Conservation (phyloP, 2,329 filamentous ascomycete species). For the Sporothrix curviconia region DNA sequence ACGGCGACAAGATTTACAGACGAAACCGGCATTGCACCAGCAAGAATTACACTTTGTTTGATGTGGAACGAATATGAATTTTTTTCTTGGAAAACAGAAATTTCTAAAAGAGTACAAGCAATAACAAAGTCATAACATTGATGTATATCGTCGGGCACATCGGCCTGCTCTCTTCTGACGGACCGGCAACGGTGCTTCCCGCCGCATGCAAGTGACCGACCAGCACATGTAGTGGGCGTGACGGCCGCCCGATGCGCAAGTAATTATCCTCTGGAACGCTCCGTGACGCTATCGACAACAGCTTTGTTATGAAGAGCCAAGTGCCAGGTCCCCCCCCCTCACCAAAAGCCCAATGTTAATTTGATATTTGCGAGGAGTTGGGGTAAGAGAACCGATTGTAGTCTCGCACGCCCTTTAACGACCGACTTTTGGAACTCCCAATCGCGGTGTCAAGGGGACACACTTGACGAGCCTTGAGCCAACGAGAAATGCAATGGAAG, state of each 20-base stretch:
- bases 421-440: conserved; percentile 99
- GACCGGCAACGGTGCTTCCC: background rate
- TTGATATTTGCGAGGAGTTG: background rate
- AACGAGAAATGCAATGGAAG: conserved; percentile 98
- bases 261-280: no score
- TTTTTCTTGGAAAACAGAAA: background rate
- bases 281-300: no score
- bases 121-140: background rate
- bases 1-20: no score
- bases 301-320: no score
- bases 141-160: background rate
- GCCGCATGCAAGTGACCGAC: no score
- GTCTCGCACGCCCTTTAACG: conserved; percentile 34
- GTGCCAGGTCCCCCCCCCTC: no score
- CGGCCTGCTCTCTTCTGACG: background rate
- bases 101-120: background rate
- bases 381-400: background rate
- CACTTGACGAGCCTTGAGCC: conserved; percentile 98
- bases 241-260: no score
- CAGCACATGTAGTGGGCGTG: no score
- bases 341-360: no score
- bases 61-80: background rate
- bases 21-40: background rate
- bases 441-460: conserved; percentile 92
- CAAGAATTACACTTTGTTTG: background rate